Evolutionary conservation across 164 flowering plant genomes (phyloP).

Genomic region (Kalanchoe fedtschenkoi): DNA sequence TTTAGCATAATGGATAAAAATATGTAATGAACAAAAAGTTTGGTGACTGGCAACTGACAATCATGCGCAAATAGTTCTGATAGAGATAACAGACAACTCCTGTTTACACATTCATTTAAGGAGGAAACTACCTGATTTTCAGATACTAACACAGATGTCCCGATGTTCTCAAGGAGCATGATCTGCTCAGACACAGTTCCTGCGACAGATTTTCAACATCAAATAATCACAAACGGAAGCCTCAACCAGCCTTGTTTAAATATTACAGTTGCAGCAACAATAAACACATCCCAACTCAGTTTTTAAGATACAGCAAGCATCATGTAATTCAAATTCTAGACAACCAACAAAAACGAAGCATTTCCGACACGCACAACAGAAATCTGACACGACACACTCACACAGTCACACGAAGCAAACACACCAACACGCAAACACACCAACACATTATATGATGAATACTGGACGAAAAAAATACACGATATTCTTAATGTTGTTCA

Average conservation of each 20-base stretch:
- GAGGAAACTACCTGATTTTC: slow-evolving; percentile 53
- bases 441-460: too few relatives aligned
- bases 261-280: not conserved
- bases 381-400: too few relatives aligned
- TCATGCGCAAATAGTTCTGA: too few relatives aligned
- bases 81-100: not conserved
- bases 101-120: not conserved
- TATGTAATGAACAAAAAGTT: not conserved
- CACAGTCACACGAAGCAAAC: too few relatives aligned
- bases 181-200: slow-evolving; percentile 82
- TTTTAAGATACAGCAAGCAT: too few relatives aligned
- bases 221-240: not conserved
- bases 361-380: too few relatives aligned
- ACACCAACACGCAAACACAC: too few relatives aligned
- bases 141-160: slow-evolving; percentile 87
- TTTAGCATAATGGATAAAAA: too few relatives aligned
- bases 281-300: not conserved
- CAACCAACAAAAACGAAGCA: not conserved
- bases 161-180: slow-evolving; percentile 97
- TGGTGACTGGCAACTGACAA: too few relatives aligned
- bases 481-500: too few relatives aligned
- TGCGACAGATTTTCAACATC: slow-evolving; percentile 19
- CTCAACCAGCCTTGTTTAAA: not conserved
- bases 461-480: too few relatives aligned
- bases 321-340: not conserved